Evolutionary conservation across 1,284 basidiomycete genomes (phyloP).

Genomic region (Sanghuangporus weigelae): DNA sequence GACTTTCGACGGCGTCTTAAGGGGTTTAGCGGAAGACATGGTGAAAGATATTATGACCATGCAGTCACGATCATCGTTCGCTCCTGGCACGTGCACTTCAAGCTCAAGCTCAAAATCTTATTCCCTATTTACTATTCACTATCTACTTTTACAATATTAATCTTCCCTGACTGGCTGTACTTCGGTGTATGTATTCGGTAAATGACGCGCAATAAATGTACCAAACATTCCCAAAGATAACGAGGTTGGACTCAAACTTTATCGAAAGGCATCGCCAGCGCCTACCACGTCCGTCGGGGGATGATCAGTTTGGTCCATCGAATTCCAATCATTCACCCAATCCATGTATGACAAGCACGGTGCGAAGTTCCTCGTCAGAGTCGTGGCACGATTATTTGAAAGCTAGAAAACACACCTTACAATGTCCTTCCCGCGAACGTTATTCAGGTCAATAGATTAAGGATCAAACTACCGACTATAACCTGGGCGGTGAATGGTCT

Average conservation of each 20-base stretch:
- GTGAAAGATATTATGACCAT: not conserved
- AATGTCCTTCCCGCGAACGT: not conserved
- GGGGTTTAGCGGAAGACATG: slow-evolving; percentile 17
- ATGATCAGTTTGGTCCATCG: too few relatives aligned
- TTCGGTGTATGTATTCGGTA: not conserved
- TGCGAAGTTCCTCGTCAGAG: too few relatives aligned
- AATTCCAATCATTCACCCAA: too few relatives aligned
- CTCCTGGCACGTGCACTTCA: not conserved
- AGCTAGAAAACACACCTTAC: too few relatives aligned
- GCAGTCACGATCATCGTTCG: not conserved
- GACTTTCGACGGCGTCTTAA: slow-evolving; percentile 16
- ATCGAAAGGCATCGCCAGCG: too few relatives aligned
- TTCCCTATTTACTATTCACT: not conserved
- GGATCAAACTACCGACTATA: not conserved
- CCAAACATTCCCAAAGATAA: too few relatives aligned
- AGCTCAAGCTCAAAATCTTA: not conserved
- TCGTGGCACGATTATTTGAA: too few relatives aligned
- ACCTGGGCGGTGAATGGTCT: not conserved
- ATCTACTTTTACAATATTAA: not conserved
- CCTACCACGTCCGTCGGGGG: too few relatives aligned
- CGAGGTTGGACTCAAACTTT: too few relatives aligned
- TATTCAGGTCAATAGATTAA: not conserved
- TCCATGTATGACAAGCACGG: too few relatives aligned
- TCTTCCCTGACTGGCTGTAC: not conserved
- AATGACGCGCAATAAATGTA: too few relatives aligned